Evolutionary conservation across 2,329 filamentous ascomycete genomes (phyloP).

Genomic region (Talaromyces sp.): DNA sequence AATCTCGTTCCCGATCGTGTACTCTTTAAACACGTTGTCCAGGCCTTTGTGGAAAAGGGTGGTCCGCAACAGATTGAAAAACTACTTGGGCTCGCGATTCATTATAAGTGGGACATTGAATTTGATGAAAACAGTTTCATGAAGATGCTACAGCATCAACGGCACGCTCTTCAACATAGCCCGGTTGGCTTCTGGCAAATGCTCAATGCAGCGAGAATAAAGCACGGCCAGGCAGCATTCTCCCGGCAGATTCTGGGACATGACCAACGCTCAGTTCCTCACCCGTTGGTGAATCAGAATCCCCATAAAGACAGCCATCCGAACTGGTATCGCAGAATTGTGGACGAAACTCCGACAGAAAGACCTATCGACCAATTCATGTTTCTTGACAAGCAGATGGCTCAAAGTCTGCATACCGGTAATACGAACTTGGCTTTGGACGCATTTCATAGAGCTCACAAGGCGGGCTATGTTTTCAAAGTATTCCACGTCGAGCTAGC

Average conservation of each 20-base stretch:
- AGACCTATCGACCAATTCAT: slow-evolving; percentile 29
- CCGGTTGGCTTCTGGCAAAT: slow-evolving; percentile 38
- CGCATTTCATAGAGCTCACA: slow-evolving; percentile 25
- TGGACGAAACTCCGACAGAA: slow-evolving; percentile 21
- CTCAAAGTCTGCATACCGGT: slow-evolving; percentile 33
- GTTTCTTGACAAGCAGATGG: slow-evolving; percentile 33
- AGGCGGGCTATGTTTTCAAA: slow-evolving; percentile 26
- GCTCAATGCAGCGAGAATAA: slow-evolving; percentile 33
- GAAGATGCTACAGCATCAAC: slow-evolving; percentile 30
- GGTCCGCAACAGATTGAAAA: slow-evolving; percentile 26
- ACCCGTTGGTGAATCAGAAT: slow-evolving; percentile 22
- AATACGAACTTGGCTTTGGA: slow-evolving; percentile 28
- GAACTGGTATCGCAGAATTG: slow-evolving; percentile 28
- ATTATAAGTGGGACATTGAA: slow-evolving; percentile 29
- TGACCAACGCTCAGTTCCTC: slow-evolving; percentile 27
- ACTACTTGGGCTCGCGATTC: slow-evolving; percentile 25
- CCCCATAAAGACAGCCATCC: slow-evolving; percentile 17
- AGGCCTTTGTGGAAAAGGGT: slow-evolving; percentile 37
- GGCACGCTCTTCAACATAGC: slow-evolving; percentile 28
- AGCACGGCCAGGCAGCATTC: slow-evolving; percentile 26
- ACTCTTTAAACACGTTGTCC: slow-evolving; percentile 36
- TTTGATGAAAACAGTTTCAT: slow-evolving; percentile 27
- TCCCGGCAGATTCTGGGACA: slow-evolving; percentile 34
- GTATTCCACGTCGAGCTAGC: slow-evolving; percentile 34
- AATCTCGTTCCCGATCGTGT: slow-evolving; percentile 33